Conservation (phyloP, 2,329 filamentous ascomycete genomes). For the Dothistroma pini region DNA sequence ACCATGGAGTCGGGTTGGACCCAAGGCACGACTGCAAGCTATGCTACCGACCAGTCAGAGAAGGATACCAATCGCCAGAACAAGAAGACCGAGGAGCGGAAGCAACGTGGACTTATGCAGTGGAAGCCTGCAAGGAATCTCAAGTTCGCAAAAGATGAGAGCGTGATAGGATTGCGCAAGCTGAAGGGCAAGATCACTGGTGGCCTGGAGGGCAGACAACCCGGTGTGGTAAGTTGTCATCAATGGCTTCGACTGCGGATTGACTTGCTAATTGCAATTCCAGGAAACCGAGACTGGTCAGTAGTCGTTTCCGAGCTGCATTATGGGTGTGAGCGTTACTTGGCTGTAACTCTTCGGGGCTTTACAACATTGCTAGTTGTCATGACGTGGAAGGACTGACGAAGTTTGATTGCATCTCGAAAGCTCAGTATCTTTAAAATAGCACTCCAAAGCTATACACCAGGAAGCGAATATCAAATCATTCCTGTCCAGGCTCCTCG, state of each 20-base stretch:
- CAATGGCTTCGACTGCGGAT: not conserved
- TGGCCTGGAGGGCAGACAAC: conserved; percentile 71
- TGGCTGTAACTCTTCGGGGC: not conserved
- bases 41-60: conserved; percentile 24
- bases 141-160: conserved; percentile 84
- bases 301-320: conserved; percentile 1
- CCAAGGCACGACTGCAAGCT: conserved; percentile 30
- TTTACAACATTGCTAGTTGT: not conserved
- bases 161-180: conserved; percentile 71
- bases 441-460: not conserved
- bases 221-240: conserved; percentile 59
- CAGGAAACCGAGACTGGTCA: conserved; percentile 25
- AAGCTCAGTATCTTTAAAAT: not conserved
- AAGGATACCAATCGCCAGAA: conserved; percentile 65
- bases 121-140: conserved; percentile 87
- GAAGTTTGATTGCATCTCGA: not conserved
- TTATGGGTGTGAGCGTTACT: not conserved
- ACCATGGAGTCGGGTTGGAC: conserved; percentile 35
- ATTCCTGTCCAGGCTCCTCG: not conserved
- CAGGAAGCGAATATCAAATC: not conserved
- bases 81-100: conserved; percentile 69
- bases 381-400: not conserved
- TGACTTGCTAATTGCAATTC: conserved; percentile 11
- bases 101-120: conserved; percentile 89
- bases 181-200: conserved; percentile 71